Evolutionary conservation across 306 rosid genomes (phyloP).

Genomic region (Hippophae tibetana): DNA sequence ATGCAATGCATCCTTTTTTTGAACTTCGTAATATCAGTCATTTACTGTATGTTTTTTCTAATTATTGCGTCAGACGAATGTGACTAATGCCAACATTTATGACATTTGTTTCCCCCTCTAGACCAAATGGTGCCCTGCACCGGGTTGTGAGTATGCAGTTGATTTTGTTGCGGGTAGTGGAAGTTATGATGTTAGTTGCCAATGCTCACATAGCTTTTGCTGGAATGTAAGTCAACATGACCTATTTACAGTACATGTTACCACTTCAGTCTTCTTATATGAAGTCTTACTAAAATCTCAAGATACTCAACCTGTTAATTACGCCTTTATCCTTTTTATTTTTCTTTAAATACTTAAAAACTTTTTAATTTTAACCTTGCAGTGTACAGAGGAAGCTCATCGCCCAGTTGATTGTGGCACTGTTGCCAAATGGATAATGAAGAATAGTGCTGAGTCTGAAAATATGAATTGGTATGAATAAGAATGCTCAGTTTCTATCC

Average conservation of each 20-base stretch:
- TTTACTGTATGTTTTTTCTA: too few species aligned
- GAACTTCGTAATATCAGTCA: too few species aligned
- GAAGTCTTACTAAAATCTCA: background rate
- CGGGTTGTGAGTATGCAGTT: slow-evolving; percentile 89
- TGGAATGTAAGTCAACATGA: slow-evolving; percentile 53
- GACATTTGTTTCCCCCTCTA: slow-evolving; percentile 14
- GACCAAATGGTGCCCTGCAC: slow-evolving; percentile 98
- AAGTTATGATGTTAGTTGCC: slow-evolving; percentile 87
- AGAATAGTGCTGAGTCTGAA: slow-evolving; percentile 96
- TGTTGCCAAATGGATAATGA: slow-evolving; percentile 86
- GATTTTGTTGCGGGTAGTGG: slow-evolving; percentile 77
- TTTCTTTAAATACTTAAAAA: background rate
- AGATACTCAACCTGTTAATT: background rate
- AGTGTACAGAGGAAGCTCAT: slow-evolving; percentile 96
- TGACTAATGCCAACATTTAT: background rate
- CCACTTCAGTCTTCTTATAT: background rate
- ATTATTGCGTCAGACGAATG: too few species aligned
- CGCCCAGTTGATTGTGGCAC: slow-evolving; percentile 95
- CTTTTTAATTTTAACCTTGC: slow-evolving; percentile 17
- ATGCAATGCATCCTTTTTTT: too few species aligned
- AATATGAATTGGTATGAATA: slow-evolving; percentile 70
- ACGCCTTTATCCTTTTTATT: background rate
- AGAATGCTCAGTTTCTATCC: too few species aligned
- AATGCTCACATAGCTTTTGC: slow-evolving; percentile 82
- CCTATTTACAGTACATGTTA: background rate